Conservation (phyloP, 1,284 basidiomycete species). For the Apiotrichum brassicae region DNA sequence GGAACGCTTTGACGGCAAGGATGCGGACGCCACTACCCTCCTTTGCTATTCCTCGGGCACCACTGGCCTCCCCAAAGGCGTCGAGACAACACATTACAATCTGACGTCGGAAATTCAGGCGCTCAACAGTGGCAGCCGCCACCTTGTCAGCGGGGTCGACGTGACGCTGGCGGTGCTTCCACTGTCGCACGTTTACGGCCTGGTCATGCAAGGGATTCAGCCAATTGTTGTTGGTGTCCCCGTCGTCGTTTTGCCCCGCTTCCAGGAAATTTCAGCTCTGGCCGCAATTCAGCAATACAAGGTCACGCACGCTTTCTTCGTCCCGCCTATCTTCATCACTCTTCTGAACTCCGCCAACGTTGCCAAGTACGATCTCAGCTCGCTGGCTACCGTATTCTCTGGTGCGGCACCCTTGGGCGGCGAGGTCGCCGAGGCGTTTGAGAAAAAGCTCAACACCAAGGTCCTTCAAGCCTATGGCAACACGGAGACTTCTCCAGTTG, state of each 20-base stretch:
- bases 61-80: slow-evolving; percentile 44
- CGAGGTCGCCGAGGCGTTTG: slow-evolving; percentile 32
- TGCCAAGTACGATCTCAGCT: slow-evolving; percentile 62
- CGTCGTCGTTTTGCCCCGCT: slow-evolving; percentile 62
- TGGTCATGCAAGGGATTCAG: slow-evolving; percentile 52
- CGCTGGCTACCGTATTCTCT: slow-evolving; percentile 59
- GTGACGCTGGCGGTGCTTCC: slow-evolving; percentile 15
- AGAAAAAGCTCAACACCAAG: slow-evolving; percentile 17
- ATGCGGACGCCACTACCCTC: slow-evolving; percentile 8
- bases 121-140: background rate
- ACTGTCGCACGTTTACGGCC: slow-evolving; percentile 17
- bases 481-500: slow-evolving; percentile 49
- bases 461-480: slow-evolving; percentile 45
- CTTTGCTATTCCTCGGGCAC: slow-evolving; percentile 67
- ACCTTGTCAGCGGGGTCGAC: slow-evolving; percentile 4
- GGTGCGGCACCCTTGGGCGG: slow-evolving; percentile 75
- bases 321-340: slow-evolving; percentile 73
- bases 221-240: slow-evolving; percentile 57
- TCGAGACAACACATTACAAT: slow-evolving; percentile 60
- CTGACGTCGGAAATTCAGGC: slow-evolving; percentile 45
- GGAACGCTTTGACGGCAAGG: slow-evolving; percentile 7
- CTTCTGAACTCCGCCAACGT: slow-evolving; percentile 52
- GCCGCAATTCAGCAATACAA: slow-evolving; percentile 62
- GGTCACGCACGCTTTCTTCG: slow-evolving; percentile 60
- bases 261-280: slow-evolving; percentile 55